phyloP scores from a whole-genome alignment of 225 moss, liverwort and hornwort species.

The Polytrichum commune region DNA sequence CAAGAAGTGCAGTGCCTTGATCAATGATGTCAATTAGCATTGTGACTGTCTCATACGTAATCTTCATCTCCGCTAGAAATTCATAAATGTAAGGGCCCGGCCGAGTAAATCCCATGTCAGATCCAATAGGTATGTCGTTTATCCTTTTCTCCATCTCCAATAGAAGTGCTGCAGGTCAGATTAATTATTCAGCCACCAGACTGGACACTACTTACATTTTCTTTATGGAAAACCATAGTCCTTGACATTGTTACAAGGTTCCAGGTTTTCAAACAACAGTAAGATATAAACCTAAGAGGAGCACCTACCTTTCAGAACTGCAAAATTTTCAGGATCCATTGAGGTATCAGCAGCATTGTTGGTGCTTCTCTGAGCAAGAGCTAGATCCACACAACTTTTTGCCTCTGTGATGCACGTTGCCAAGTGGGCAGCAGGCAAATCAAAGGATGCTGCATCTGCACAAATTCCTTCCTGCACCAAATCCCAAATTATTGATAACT shows the following conservation, averaged over 20 bases:
- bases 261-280: background rate
- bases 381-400: conserved; percentile 84
- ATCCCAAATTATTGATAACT: conserved; percentile 14
- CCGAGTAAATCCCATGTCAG: conserved; percentile 88
- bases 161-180: conserved; percentile 70
- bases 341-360: conserved; percentile 90
- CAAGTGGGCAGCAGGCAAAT: conserved; percentile 92
- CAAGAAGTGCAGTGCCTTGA: conserved; percentile 80
- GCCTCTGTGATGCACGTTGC: conserved; percentile 90
- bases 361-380: conserved; percentile 65
- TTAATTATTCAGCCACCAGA: background rate
- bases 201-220: background rate
- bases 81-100: conserved; percentile 91
- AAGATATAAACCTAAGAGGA: too few species aligned
- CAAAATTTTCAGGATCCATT: conserved; percentile 94
- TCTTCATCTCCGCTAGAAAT: conserved; percentile 90
- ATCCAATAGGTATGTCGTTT: conserved; percentile 68
- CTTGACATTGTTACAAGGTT: background rate
- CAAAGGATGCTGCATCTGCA: conserved; percentile 96
- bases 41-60: conserved; percentile 85
- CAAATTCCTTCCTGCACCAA: conserved; percentile 87
- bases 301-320: conserved; percentile 80
- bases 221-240: background rate
- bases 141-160: conserved; percentile 95
- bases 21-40: conserved; percentile 96